phyloP scores from a whole-genome alignment of 352 stramenopile genomes.

The Phytophthora megakarya region DNA sequence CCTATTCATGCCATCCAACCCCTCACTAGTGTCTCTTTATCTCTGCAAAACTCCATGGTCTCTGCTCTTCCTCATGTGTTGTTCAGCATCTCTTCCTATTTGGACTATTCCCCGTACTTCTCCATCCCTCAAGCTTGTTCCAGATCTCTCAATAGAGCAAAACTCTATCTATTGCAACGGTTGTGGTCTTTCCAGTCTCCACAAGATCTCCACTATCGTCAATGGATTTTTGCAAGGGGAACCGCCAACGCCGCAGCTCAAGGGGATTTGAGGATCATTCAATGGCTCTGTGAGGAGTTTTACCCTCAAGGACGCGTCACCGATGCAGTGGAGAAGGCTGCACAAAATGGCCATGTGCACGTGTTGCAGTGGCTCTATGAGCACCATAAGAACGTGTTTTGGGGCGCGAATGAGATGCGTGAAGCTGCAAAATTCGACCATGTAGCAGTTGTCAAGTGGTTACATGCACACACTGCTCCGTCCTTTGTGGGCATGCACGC shows the following conservation, averaged over 20 bases:
- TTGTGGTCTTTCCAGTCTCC: constrained; percentile 8
- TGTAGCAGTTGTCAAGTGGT: constrained; percentile 36
- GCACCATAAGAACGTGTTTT: constrained; percentile 31
- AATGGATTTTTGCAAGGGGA: constrained; percentile 37
- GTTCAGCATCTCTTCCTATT: constrained; percentile 20
- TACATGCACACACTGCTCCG: constrained; percentile 33
- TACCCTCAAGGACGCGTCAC: constrained; percentile 33
- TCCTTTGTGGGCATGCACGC: constrained; percentile 37
- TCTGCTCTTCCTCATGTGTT: constrained; percentile 36
- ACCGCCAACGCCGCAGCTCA: constrained; percentile 28
- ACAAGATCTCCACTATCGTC: constrained; percentile 26
- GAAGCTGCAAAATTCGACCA: constrained; percentile 29
- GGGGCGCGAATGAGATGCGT: constrained; percentile 42
- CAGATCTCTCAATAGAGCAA: constrained; percentile 3
- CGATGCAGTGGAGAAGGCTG: constrained; percentile 34
- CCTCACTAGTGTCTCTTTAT: constrained; percentile 11
- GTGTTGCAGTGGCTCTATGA: constrained; percentile 38
- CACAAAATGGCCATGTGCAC: constrained; percentile 17
- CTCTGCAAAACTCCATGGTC: constrained; percentile 18
- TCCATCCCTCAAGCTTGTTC: constrained; percentile 27
- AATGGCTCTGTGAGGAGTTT: constrained; percentile 35
- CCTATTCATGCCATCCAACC: constrained; percentile 9
- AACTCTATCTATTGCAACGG: constrained; percentile 33
- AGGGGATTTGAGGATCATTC: constrained; percentile 29
- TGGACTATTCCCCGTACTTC: constrained; percentile 31